Evolutionary conservation across 1,284 basidiomycete species (phyloP), one percentile per base, ranked within the genome.

Genomic region (Cryptococcus sp.): DNA sequence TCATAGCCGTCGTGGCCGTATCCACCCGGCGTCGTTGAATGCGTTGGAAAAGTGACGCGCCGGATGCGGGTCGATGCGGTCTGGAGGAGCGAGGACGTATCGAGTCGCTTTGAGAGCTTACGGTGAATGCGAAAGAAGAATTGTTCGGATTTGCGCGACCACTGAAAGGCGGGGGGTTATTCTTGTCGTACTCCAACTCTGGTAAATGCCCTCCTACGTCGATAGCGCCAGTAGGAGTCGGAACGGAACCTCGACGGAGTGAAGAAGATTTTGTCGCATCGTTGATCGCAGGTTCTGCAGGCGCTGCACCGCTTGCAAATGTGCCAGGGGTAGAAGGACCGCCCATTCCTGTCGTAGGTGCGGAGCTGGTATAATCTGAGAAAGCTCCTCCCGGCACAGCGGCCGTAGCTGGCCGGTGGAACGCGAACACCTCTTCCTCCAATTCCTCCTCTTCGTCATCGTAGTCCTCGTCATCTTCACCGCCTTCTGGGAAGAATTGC

Each of bases 371-470:
- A 38, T 59, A 59, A 16, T 65, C 63, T 10, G 61, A 59, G 23
- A 61, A 45, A 5, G 50, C 51, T 44, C 52, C 62, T 13, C 53
- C 43, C 19, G 68, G 65, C 19, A 63, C 66, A 16, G 68, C 69
- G 16, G 69, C 68, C 0, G 76, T 79, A n/a, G 59, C 52, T 1
- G 77, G 76, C 46, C 75, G 52, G 26, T 66, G 62, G 53, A 79
- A 79, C 0, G 77, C 78, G 54, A 76, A 78, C 6, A 78, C 72
- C 17, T 63, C 66, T 19, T 67, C 67, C 16, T 70, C 68, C 29
- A 72, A 70, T 6, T 63, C 64, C 16, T 73, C 69, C 26, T 67
- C 66, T 13, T 66, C 62, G 19, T 69, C 69, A 22, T 73, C 70
- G n/a, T 70, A 68, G 26, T 74, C 70, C n/a, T 67, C 65, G 47